phyloP scores from a whole-genome alignment of 2,329 filamentous ascomycete genomes.

The Diaporthe vexans region DNA sequence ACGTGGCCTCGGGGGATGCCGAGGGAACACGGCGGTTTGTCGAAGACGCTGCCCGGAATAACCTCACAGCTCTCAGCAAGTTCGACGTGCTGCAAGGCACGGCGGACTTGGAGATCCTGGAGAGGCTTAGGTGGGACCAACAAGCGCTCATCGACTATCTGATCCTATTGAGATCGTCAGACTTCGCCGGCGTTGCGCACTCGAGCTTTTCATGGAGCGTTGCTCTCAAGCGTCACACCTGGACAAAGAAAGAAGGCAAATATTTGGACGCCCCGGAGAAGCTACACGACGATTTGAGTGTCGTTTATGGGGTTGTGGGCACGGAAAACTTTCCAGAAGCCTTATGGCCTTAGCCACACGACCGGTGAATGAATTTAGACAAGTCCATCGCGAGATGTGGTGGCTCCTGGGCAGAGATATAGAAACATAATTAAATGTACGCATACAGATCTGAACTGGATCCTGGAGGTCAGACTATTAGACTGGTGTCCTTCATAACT shows the following conservation, averaged over 20 bases:
- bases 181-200: slow-evolving; percentile 35
- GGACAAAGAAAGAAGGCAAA: background rate
- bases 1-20: slow-evolving; percentile 32
- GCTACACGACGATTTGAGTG: slow-evolving; percentile 25
- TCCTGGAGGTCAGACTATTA: background rate
- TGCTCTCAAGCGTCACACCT: slow-evolving; percentile 31
- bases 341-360: slow-evolving; percentile 15
- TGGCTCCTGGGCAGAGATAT: background rate
- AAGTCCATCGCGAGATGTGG: too few species aligned
- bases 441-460: background rate
- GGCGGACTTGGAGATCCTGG: background rate
- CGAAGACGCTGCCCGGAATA: slow-evolving; percentile 19
- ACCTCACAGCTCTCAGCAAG: slow-evolving; percentile 19
- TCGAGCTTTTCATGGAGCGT: slow-evolving; percentile 38
- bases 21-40: slow-evolving; percentile 30
- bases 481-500: slow-evolving; percentile 47
- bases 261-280: slow-evolving; percentile 33
- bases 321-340: slow-evolving; percentile 12
- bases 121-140: slow-evolving; percentile 26
- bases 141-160: slow-evolving; percentile 36
- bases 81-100: slow-evolving; percentile 14
- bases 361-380: background rate
- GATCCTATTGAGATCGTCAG: slow-evolving; percentile 28
- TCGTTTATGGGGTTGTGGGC: slow-evolving; percentile 30
- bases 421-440: background rate